A percentile compares a stretch with the other conserved stretches of the same genome.
phyloP scores from a whole-genome alignment of 129 eudicot species.

The Flaveria linearis region DNA sequence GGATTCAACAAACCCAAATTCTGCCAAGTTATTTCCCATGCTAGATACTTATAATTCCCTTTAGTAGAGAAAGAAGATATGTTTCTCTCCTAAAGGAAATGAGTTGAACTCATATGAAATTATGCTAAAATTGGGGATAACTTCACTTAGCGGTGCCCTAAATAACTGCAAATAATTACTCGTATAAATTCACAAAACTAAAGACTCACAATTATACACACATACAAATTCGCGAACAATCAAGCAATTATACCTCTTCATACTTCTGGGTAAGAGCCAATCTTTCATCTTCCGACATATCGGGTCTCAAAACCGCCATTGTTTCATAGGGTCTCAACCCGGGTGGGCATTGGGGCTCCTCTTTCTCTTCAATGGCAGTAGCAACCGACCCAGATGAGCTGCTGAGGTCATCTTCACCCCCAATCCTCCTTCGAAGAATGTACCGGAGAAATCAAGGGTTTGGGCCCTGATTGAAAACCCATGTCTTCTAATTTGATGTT shows the following conservation, averaged over 20 bases:
- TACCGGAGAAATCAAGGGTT: constrained; percentile 64
- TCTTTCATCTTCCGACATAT: constrained; percentile 92
- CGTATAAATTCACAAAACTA: background rate
- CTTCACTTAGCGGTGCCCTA: background rate
- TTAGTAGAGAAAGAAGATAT: background rate
- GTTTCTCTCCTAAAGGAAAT: background rate
- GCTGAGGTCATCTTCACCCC: constrained; percentile 63
- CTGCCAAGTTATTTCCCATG: background rate
- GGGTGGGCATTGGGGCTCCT: constrained; percentile 88
- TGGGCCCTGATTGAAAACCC: constrained; percentile 50
- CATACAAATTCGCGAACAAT: background rate
- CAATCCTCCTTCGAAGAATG: constrained; percentile 82
- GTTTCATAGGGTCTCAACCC: constrained; percentile 83
- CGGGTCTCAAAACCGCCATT: constrained; percentile 85
- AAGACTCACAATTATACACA: too few species aligned
- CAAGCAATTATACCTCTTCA: constrained; percentile 63
- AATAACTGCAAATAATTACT: background rate
- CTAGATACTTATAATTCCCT: background rate
- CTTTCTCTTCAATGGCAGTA: constrained; percentile 65
- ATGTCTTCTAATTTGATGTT: constrained; percentile 15
- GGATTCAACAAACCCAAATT: constrained; percentile 18
- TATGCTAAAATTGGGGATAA: background rate
- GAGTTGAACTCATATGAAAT: background rate
- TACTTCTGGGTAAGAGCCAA: constrained; percentile 81
- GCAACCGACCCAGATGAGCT: constrained; percentile 41